Evolutionary conservation across 2,329 filamentous ascomycete genomes (phyloP), one percentile per base, ranked within the genome.

Genomic region (Tothia fuscella): DNA sequence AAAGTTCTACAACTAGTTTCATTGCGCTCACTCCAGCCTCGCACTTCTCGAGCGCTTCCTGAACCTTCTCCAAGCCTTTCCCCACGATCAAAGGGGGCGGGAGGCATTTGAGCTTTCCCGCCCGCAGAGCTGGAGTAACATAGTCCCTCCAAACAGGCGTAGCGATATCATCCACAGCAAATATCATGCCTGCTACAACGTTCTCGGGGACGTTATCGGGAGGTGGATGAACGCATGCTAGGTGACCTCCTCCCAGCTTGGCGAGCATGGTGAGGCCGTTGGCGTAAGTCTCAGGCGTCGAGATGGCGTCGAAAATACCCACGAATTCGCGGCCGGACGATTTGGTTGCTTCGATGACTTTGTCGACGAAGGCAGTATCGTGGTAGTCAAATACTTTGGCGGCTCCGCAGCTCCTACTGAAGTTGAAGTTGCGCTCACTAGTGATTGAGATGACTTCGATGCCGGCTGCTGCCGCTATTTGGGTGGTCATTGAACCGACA

Each of bases 1-100:
- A n/a, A 34, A 40, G 9, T 13, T 40, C 37, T 6, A 65, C 54
- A 6, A 63, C 60, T 9, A 66, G 48, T 49, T 65, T 66, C 45
- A 50, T 52, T 7, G 59, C 62, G 45, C 54, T 58, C 7, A 66
- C 61, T 19, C 62, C 63, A 34, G 50, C 52, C 48, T 55, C 60
- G 42, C 55, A 52, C 47, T 49, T 56, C 42, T 62, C 56, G 9
- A 64, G 43, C 6, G 53, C 63, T 7, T 53, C 51, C 34, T 63
- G 56, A 20, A 65, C 51, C 13, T 47, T 52, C 29, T 58, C 53
- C 22, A 66, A 41, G 10, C 63, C 63, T 45, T 59, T 57, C 1
- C 60, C 60, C 16, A 65, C 49, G 5, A 66, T 52, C 24, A 58
- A 31, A 5, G 61, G 51, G 42, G 56, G 52, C 5, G 64, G 64